These are phyloP conservation scores for Rhizoclosmatium globosum DNA, from an alignment of 192 early-diverging fungal genomes.

Conservation along the genomic window DNA sequence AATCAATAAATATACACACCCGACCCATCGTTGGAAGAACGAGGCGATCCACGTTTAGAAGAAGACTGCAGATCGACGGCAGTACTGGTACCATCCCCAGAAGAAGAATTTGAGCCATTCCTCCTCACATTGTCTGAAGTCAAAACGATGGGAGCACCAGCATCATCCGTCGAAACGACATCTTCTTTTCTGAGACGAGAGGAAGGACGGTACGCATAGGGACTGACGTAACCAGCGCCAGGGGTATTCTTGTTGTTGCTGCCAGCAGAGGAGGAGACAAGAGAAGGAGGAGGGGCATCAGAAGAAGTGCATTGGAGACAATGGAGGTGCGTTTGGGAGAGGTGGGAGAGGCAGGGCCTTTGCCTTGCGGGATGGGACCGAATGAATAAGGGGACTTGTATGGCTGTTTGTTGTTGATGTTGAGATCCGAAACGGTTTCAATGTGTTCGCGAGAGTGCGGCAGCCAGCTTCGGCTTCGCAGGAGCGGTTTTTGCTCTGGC, in stretches of 20 bases:
- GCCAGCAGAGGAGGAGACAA: neutral
- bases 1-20: too few relatives aligned
- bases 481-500: slow-evolving; percentile 12
- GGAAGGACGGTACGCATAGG: slow-evolving; percentile 30
- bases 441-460: neutral
- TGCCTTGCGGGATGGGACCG: neutral
- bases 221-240: slow-evolving; percentile 23
- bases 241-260: slow-evolving; percentile 13
- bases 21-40: slow-evolving; percentile 21
- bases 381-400: slow-evolving; percentile 27
- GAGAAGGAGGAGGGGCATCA: neutral
- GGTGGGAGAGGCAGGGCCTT: neutral
- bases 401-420: slow-evolving; percentile 16
- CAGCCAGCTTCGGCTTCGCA: neutral
- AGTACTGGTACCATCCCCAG: neutral
- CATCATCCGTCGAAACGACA: neutral
- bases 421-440: slow-evolving; percentile 8
- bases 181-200: neutral
- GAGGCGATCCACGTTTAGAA: slow-evolving; percentile 7
- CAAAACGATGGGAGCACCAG: neutral
- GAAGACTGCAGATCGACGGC: too few relatives aligned
- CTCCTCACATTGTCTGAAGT: neutral
- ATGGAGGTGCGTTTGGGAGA: neutral
- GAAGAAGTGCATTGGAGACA: neutral
- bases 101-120: neutral